Conservation (phyloP, 768 basidiomycete species). For the Suillus ampliporus region DNA sequence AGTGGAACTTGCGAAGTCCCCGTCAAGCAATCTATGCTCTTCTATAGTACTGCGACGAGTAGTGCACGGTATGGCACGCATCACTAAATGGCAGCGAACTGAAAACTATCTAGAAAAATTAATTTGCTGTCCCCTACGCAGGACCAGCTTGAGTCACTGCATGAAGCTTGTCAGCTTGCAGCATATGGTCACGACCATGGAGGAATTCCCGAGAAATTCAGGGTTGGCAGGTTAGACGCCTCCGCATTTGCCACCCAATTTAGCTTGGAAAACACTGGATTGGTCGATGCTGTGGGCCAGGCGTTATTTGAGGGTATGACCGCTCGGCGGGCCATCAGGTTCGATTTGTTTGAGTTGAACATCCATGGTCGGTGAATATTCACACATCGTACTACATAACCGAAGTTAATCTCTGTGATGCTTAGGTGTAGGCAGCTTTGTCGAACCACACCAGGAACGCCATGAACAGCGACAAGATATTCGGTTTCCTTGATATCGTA, state of each 20-base stretch:
- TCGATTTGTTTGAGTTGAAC: constrained; percentile 52
- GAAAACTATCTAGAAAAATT: not conserved
- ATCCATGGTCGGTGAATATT: constrained; percentile 43
- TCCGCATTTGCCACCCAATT: constrained; percentile 42
- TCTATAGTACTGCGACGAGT: not conserved
- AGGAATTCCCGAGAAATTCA: constrained; percentile 47
- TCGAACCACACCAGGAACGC: constrained; percentile 57
- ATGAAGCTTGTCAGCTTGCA: constrained; percentile 44
- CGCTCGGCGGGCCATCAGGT: constrained; percentile 24
- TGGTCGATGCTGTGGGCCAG: constrained; percentile 32
- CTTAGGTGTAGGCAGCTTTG: constrained; percentile 49
- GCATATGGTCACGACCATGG: constrained; percentile 43
- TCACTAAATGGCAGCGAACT: not conserved
- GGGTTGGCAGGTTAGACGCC: constrained; percentile 49
- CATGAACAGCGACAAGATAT: constrained; percentile 48
- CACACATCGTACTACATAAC: not conserved
- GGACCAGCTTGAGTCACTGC: constrained; percentile 29
- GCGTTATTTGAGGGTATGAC: constrained; percentile 27
- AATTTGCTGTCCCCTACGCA: constrained; percentile 4
- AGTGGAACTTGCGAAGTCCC: constrained; percentile 4
- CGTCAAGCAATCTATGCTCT: not conserved
- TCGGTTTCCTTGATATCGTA: constrained; percentile 58
- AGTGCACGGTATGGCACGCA: not conserved
- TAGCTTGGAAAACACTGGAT: constrained; percentile 29
- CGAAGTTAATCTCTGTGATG: not conserved